phyloP scores from a whole-genome alignment of 306 rosid genomes.

The Notholithocarpus densiflorus region DNA sequence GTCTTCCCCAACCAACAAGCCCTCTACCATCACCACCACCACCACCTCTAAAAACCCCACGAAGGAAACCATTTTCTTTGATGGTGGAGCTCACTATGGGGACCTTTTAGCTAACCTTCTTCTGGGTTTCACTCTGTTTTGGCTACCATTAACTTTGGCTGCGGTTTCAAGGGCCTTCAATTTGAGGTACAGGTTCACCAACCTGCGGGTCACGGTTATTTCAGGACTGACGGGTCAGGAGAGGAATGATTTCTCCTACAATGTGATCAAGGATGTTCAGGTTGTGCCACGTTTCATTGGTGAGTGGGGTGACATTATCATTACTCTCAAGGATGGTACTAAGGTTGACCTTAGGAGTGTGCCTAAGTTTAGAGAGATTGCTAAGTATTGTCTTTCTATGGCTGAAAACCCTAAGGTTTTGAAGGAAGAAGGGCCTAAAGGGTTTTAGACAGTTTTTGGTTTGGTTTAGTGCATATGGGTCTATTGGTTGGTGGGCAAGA shows the following conservation, averaged over 20 bases:
- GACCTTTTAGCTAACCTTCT: slow-evolving; percentile 69
- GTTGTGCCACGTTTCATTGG: slow-evolving; percentile 90
- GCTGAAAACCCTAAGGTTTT: slow-evolving; percentile 37
- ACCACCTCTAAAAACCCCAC: slow-evolving; percentile 29
- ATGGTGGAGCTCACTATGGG: slow-evolving; percentile 96
- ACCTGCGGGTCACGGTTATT: slow-evolving; percentile 75
- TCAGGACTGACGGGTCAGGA: slow-evolving; percentile 88
- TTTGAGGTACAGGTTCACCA: slow-evolving; percentile 86
- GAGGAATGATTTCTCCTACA: slow-evolving; percentile 76
- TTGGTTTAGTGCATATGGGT: not conserved
- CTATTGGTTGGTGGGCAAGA: not conserved
- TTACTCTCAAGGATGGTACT: slow-evolving; percentile 83
- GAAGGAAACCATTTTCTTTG: slow-evolving; percentile 72
- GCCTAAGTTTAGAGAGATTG: slow-evolving; percentile 81
- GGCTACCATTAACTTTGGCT: slow-evolving; percentile 85
- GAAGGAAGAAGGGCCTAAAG: slow-evolving; percentile 53
- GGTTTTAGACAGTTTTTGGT: slow-evolving; percentile 32
- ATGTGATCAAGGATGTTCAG: slow-evolving; percentile 79
- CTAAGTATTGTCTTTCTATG: slow-evolving; percentile 71
- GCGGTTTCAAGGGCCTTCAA: slow-evolving; percentile 71
- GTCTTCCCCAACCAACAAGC: slow-evolving; percentile 69
- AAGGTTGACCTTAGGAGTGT: slow-evolving; percentile 84
- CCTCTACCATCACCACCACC: slow-evolving; percentile 27
- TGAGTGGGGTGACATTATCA: slow-evolving; percentile 90
- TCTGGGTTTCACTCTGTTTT: slow-evolving; percentile 77